Conservation (phyloP, 441 rosid species). For the Gossypium trilobum region DNA sequence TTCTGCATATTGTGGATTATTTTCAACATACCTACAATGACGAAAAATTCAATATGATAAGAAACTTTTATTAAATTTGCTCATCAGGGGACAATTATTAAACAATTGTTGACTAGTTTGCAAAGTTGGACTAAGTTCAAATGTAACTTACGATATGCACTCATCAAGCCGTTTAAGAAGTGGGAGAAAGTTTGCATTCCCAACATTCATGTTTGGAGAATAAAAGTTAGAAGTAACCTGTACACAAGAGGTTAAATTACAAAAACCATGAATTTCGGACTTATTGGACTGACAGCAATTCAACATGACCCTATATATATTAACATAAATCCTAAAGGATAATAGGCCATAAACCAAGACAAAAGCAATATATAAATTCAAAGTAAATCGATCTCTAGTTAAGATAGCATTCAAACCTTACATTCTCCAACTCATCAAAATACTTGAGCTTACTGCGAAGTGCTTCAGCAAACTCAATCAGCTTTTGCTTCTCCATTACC, state of each 20-base stretch:
- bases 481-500: slow-evolving; percentile 83
- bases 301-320: neutral
- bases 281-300: neutral
- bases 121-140: neutral
- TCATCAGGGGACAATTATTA: neutral
- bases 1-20: slow-evolving; percentile 90
- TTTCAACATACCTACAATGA: slow-evolving; percentile 62
- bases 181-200: slow-evolving; percentile 70
- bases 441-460: slow-evolving; percentile 82
- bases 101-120: neutral
- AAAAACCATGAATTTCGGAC: slow-evolving; percentile 9
- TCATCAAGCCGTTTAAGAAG: slow-evolving; percentile 88
- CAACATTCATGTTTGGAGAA: slow-evolving; percentile 75
- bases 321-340: neutral
- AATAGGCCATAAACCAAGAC: neutral
- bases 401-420: slow-evolving; percentile 60
- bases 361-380: slow-evolving; percentile 2
- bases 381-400: slow-evolving; percentile 18
- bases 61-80: neutral
- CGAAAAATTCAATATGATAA: neutral
- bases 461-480: slow-evolving; percentile 90
- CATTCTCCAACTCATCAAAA: slow-evolving; percentile 99
- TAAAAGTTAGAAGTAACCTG: slow-evolving; percentile 89
- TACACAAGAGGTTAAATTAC: slow-evolving; percentile 14
- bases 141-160: slow-evolving; percentile 68